These are phyloP conservation scores for Coix lacrymajobi DNA, from an alignment of 176 grass and related monocot species.

Conservation along the genomic window DNA sequence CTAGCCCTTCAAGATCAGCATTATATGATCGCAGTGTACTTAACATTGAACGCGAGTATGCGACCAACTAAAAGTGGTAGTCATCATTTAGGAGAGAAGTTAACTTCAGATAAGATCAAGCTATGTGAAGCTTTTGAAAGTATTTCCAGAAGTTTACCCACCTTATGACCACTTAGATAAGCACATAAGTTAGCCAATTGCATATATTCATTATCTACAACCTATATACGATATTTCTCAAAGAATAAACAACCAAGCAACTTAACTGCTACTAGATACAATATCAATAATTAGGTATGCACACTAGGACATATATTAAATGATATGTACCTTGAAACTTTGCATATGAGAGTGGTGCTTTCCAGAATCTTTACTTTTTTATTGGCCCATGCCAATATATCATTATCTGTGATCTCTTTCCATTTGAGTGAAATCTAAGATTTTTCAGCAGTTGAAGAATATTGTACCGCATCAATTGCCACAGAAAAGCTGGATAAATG, in stretches of 20 bases:
- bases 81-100: background rate
- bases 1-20: background rate
- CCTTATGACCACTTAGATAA: background rate
- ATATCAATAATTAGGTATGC: background rate
- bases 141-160: background rate
- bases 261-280: background rate
- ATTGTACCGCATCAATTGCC: slow-evolving; percentile 81
- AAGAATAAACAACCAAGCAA: background rate
- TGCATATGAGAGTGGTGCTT: slow-evolving; percentile 46
- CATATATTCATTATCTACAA: slow-evolving; percentile 5
- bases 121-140: background rate
- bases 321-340: slow-evolving; percentile 60
- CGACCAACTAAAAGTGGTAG: background rate
- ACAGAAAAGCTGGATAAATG: slow-evolving; percentile 58
- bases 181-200: background rate
- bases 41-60: background rate
- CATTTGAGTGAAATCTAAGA: slow-evolving; percentile 60
- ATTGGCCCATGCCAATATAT: slow-evolving; percentile 76
- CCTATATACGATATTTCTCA: background rate
- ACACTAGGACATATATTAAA: slow-evolving; percentile 22
- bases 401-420: slow-evolving; percentile 60
- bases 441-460: slow-evolving; percentile 75
- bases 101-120: slow-evolving; percentile 1
- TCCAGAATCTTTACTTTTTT: slow-evolving; percentile 60
- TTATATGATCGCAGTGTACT: background rate